Base-by-base conservation (phyloP, 805 yeast species). In the Candida palmyrensis region DNA sequence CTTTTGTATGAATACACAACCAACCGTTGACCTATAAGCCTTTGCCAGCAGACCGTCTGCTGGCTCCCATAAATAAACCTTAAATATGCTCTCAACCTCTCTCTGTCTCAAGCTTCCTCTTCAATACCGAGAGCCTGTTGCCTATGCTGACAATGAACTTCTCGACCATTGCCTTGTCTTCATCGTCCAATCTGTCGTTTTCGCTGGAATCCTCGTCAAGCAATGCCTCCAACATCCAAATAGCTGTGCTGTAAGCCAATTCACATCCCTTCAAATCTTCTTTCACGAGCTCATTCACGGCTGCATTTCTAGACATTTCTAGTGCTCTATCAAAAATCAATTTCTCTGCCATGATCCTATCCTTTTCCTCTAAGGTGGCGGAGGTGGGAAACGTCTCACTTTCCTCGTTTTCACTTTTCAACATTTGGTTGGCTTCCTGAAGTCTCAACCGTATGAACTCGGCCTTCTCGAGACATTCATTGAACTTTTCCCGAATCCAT, bases 201-300 rank as follows among this genome's bases (percentile, higher is more conserved):
- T 52, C 49, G 20, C 29, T 23, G 3, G 35, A 30, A 16, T 65
- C 66, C 12, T 59, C 67, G 38, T 82, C 90, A 34, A 88, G 57
- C 18, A 90, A 63, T 1, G 96, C 87, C 51, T 87, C 94, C 49
- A 90, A 65, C 96, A 90, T 87, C 97, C 97, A 90, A 33, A 90
- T 75, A 0, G 96, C 80, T 0, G 96, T 86, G 3, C 94, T 85
- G 54, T 90, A 90, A 6, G 90, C 83, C 38, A 84, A 59, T 57
- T 89, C 96, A 58, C 97, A 89, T 5, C 82, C 83, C 13, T 67
- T 63, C 32, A 84, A 54, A 49, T 82, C 88, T 35, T 77, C 82
- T 28, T 84, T 84, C 25, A 72, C 75, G 47, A 88, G 67, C 59
- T 90, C 98, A 52, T 82, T 79, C 36, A 83, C 81, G 0, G 97